phyloP scores from a whole-genome alignment of 2,329 filamentous ascomycete species.

The Alternaria metachromatica region DNA sequence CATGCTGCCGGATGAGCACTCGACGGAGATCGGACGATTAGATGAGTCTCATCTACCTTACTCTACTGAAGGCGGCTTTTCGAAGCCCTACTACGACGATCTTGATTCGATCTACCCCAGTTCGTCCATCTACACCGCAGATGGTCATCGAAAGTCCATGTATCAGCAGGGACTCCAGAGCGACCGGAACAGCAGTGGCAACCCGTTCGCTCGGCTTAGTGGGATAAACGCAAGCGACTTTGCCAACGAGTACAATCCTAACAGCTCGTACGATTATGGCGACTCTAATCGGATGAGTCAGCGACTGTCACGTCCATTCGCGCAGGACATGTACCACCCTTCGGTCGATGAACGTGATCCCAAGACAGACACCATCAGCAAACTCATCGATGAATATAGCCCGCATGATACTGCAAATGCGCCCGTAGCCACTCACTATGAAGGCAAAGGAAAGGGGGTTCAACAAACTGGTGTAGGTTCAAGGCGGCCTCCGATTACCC shows the following conservation, averaged over 20 bases:
- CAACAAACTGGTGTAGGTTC: not conserved
- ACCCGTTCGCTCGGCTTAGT: constrained; percentile 26
- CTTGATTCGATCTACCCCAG: constrained; percentile 36
- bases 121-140: constrained; percentile 42
- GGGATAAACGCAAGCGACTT: constrained; percentile 18
- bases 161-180: constrained; percentile 29
- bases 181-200: constrained; percentile 30
- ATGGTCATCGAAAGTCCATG: constrained; percentile 26
- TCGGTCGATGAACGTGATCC: constrained; percentile 17
- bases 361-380: constrained; percentile 44
- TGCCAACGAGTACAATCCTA: constrained; percentile 21
- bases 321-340: constrained; percentile 19
- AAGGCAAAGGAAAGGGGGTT: not conserved
- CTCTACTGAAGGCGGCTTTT: constrained; percentile 13
- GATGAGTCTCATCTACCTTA: constrained; percentile 11
- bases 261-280: constrained; percentile 22
- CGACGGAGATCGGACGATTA: constrained; percentile 26
- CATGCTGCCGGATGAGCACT: constrained; percentile 39
- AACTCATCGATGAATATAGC: constrained; percentile 41
- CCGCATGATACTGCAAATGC: constrained; percentile 9
- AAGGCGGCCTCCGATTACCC: constrained; percentile 14
- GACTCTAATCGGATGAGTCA: constrained; percentile 13
- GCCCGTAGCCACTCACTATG: constrained; percentile 2
- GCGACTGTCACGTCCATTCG: constrained; percentile 16
- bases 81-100: constrained; percentile 40